These are phyloP conservation scores for Hysterangium stoloniferum DNA, from an alignment of 768 basidiomycete genomes.

Conservation along the genomic window DNA sequence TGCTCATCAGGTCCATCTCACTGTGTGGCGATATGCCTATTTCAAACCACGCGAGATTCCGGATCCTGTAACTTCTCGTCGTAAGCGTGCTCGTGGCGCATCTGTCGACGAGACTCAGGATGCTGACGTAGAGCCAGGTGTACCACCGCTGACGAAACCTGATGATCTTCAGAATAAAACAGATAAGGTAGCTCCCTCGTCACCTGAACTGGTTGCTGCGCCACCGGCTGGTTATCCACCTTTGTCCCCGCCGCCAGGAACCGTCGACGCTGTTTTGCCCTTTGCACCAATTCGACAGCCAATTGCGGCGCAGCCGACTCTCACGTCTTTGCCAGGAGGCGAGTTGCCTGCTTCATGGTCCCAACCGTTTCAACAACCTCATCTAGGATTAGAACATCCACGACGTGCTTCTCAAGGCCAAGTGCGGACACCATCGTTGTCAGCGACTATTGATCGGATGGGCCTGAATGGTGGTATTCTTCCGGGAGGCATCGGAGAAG, in stretches of 20 bases:
- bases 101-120: not conserved
- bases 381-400: slow-evolving; percentile 3
- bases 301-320: slow-evolving; percentile 4
- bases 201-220: not conserved
- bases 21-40: slow-evolving; percentile 69
- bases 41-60: slow-evolving; percentile 52
- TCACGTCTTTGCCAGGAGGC: slow-evolving; percentile 11
- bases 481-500: not conserved
- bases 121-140: not conserved
- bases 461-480: slow-evolving; percentile 29
- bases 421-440: slow-evolving; percentile 25
- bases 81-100: not conserved
- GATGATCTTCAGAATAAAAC: slow-evolving; percentile 5
- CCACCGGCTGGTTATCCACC: slow-evolving; percentile 21
- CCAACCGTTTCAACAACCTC: slow-evolving; percentile 10
- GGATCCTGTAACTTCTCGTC: slow-evolving; percentile 23
- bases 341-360: slow-evolving; percentile 8
- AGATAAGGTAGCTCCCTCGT: slow-evolving; percentile 7
- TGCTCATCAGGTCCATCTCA: slow-evolving; percentile 49
- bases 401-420: not conserved
- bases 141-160: not conserved
- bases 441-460: slow-evolving; percentile 61
- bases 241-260: slow-evolving; percentile 45
- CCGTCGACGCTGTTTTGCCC: slow-evolving; percentile 40
- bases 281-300: slow-evolving; percentile 14